Conservation (phyloP, 2,329 filamentous ascomycete genomes). For the Trichoderma simmonsii region DNA sequence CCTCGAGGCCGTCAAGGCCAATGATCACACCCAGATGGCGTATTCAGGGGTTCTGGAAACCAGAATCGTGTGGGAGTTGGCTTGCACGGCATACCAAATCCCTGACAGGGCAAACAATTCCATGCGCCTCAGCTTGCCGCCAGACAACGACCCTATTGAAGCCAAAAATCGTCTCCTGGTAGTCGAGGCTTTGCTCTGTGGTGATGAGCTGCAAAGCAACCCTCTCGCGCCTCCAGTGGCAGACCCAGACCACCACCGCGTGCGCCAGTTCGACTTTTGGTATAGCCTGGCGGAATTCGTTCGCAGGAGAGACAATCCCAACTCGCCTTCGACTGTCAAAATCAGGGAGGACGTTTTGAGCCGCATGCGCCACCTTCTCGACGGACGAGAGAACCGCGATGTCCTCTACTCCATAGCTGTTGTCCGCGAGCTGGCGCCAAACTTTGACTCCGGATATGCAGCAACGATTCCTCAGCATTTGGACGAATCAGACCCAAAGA, state of each 20-base stretch:
- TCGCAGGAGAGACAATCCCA: constrained; percentile 56
- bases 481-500: constrained; percentile 64
- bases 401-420: constrained; percentile 87
- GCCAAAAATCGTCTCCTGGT: constrained; percentile 69
- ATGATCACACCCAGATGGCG: constrained; percentile 51
- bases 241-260: constrained; percentile 51
- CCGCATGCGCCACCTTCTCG: constrained; percentile 67
- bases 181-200: constrained; percentile 73
- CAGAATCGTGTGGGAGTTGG: constrained; percentile 58
- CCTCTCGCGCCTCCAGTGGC: constrained; percentile 51
- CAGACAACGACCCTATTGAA: constrained; percentile 59
- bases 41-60: constrained; percentile 55
- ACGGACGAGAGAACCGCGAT: constrained; percentile 81
- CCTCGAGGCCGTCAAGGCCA: constrained; percentile 47
- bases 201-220: constrained; percentile 60
- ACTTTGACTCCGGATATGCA: constrained; percentile 58
- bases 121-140: constrained; percentile 38
- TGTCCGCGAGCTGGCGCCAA: constrained; percentile 68
- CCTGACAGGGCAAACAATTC: constrained; percentile 36
- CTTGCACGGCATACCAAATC: constrained; percentile 45
- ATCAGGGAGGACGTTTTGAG: constrained; percentile 63
- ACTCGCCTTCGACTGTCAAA: constrained; percentile 42
- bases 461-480: constrained; percentile 56
- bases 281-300: constrained; percentile 67
- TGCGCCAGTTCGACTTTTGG: constrained; percentile 78